phyloP scores from a whole-genome alignment of 2,329 filamentous ascomycete species.

The Alternaria sp. region DNA sequence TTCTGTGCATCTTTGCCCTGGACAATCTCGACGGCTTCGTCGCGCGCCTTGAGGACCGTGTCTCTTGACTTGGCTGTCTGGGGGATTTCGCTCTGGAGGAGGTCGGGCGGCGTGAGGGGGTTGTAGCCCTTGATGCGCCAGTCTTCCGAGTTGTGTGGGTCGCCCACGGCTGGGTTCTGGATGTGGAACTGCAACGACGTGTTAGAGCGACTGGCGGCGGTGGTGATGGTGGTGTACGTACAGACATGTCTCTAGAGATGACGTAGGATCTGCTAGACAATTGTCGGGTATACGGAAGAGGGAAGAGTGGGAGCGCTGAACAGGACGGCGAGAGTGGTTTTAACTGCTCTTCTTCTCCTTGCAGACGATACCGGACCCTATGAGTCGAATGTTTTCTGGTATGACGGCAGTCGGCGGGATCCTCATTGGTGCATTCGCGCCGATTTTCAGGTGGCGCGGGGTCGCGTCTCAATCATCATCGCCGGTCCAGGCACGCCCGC shows the following conservation, averaged over 20 bases:
- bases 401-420: constrained; percentile 28
- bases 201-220: constrained; percentile 12
- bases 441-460: constrained; percentile 14
- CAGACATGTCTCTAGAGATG: constrained; percentile 32
- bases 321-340: background rate
- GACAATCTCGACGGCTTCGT: constrained; percentile 66
- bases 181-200: constrained; percentile 54
- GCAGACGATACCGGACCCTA: constrained; percentile 23
- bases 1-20: constrained; percentile 63
- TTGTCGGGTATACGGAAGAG: background rate
- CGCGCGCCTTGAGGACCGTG: constrained; percentile 65
- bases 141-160: constrained; percentile 57
- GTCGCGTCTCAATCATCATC: constrained; percentile 8
- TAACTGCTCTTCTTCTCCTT: constrained; percentile 9
- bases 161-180: constrained; percentile 57
- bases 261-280: background rate
- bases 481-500: constrained; percentile 5
- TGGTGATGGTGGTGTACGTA: constrained; percentile 16
- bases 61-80: constrained; percentile 58
- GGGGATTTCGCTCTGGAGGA: constrained; percentile 91
- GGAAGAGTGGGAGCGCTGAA: background rate
- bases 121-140: constrained; percentile 79
- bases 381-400: constrained; percentile 34
- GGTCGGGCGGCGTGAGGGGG: constrained; percentile 87
- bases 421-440: constrained; percentile 31